Base-by-base conservation (phyloP, 1,284 basidiomycete genomes). In the Rhodotorula sp. region DNA sequence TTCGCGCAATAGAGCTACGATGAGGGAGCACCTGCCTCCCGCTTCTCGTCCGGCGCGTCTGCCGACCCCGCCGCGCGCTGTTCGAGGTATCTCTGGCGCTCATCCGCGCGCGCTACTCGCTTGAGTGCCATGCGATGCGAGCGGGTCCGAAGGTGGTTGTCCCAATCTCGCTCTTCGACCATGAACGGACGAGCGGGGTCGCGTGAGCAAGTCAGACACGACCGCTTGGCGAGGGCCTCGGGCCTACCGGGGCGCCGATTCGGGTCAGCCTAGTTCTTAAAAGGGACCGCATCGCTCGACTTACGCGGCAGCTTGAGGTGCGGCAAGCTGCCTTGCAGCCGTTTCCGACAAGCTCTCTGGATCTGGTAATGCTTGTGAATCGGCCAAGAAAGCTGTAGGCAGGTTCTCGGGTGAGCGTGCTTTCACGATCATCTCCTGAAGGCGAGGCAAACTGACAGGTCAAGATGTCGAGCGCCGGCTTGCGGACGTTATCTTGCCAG, bases 101-200 rank as follows among this genome's bases (percentile, higher is more conserved):
- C 46, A 1, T 2, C 26, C 30, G n/a, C 44, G 45, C 54, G 2
- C 54, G 59, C 54, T 51, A 58, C 55, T 37, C 29, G 26, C 55
- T 62, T 57, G 22, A 37, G 17, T 15, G 60, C 59, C n/a, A 65
- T 49, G 3, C 66, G 59, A 48, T 71, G 69, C n/a, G 60, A 15
- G 49, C 60, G 64, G n/a, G 62, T 60, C 86, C 86, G 33, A 87
- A 88, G 77, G 80, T 95, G 93, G 0, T 79, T 80, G 0, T 85
- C 83, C 87, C 90, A 91, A 71, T 88, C 80, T 5, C 86, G 86
- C 78, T 87, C 85, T 64, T 89, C 87, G 20, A 96, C 84, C 84
- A 93, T 88, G 66, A 91, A 84, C 0, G 94, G 93, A 37, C 84
- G 82, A 3, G 82, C 79, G 0, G 83, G 78, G 69, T 91, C 84